A percentile compares a stretch with the other conserved stretches of the same genome.
Evolutionary conservation across 805 yeast species (phyloP).

Genomic region (Kockiozyma suomiensis): DNA sequence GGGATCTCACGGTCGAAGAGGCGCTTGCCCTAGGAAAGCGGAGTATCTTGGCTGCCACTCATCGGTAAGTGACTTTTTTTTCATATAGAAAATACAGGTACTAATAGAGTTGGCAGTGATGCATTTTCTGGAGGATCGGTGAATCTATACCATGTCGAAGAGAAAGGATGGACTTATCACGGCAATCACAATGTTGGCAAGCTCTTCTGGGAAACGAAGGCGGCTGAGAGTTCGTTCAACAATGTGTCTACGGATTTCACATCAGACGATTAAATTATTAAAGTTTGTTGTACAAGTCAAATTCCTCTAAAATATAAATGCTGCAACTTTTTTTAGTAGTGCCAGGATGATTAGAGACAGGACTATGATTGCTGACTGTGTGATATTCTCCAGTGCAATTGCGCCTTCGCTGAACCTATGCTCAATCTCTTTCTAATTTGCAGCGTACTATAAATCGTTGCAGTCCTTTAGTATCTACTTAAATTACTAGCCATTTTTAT

Average conservation of each 20-base stretch:
- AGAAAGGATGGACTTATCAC: slow-evolving; percentile 91
- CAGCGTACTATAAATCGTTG: too few species aligned
- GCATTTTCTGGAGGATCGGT: slow-evolving; percentile 97
- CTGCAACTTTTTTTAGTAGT: too few species aligned
- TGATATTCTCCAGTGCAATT: too few species aligned
- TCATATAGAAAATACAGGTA: neutral
- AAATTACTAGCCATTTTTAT: too few species aligned
- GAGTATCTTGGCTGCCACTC: slow-evolving; percentile 95
- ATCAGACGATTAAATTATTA: slow-evolving; percentile 11
- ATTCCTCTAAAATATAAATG: neutral
- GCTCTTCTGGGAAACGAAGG: slow-evolving; percentile 88
- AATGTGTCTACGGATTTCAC: slow-evolving; percentile 52
- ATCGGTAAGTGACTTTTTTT: slow-evolving; percentile 52
- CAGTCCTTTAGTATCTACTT: too few species aligned
- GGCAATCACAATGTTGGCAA: slow-evolving; percentile 94
- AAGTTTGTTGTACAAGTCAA: neutral
- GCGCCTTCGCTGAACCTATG: too few species aligned
- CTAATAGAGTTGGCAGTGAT: slow-evolving; percentile 48
- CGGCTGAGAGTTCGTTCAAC: slow-evolving; percentile 83
- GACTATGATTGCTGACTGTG: too few species aligned
- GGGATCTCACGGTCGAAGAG: slow-evolving; percentile 92
- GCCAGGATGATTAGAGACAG: too few species aligned
- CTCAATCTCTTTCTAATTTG: too few species aligned
- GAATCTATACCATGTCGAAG: slow-evolving; percentile 89
- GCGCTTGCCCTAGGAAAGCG: slow-evolving; percentile 94